Evolutionary conservation across 2,329 filamentous ascomycete genomes (phyloP).

Genomic region (Alternaria metachromatica): DNA sequence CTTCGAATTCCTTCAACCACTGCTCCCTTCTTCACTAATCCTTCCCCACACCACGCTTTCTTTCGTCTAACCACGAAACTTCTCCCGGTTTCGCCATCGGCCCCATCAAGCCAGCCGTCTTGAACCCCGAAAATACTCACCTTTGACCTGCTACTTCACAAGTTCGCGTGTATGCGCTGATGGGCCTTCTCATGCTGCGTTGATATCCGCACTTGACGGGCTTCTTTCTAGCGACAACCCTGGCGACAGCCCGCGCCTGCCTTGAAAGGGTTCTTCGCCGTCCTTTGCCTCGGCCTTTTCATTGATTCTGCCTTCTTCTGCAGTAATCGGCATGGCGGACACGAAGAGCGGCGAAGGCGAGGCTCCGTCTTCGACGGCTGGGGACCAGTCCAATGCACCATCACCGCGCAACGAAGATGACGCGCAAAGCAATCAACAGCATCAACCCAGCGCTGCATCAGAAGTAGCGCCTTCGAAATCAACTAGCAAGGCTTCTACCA

Average conservation of each 20-base stretch:
- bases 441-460: constrained; percentile 29
- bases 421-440: constrained; percentile 35
- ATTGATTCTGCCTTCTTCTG: constrained; percentile 24
- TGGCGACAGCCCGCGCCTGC: constrained; percentile 35
- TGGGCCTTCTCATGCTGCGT: constrained; percentile 44
- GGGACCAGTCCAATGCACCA: constrained; percentile 37
- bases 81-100: constrained; percentile 24
- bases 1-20: constrained; percentile 36
- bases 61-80: constrained; percentile 12
- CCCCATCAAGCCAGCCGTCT: constrained; percentile 20
- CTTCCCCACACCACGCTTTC: constrained; percentile 20
- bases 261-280: constrained; percentile 28
- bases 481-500: constrained; percentile 43
- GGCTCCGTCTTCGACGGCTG: constrained; percentile 38
- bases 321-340: constrained; percentile 44
- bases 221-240: constrained; percentile 33
- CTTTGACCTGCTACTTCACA: constrained; percentile 24
- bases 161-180: constrained; percentile 44
- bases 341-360: constrained; percentile 47
- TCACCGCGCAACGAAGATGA: constrained; percentile 37
- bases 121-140: constrained; percentile 15
- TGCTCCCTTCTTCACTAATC: constrained; percentile 26
- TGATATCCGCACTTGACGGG: constrained; percentile 44
- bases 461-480: constrained; percentile 39
- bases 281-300: constrained; percentile 21